Percentiles rank a stretch among this genome's conserved stretches.
phyloP scores from a whole-genome alignment of 2,329 filamentous ascomycete species.

The Trichophyton mentagrophytes region DNA sequence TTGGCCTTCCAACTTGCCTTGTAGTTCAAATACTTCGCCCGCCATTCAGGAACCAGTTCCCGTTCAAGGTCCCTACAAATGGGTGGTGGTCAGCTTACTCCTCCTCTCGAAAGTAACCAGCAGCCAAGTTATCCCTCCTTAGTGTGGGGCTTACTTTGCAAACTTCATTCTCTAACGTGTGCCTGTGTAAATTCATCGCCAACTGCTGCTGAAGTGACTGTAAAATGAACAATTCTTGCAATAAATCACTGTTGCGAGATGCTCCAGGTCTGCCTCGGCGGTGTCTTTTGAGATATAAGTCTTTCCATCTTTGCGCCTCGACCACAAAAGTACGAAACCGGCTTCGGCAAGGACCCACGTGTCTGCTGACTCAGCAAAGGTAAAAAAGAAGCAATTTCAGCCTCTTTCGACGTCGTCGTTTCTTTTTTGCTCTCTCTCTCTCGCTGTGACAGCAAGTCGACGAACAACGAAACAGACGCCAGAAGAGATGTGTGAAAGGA shows the following conservation, averaged over 20 bases:
- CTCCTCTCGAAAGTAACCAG: constrained; percentile 6
- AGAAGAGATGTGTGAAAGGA: neutral
- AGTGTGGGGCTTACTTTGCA: constrained; percentile 39
- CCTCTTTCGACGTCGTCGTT: neutral
- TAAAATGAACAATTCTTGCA: neutral
- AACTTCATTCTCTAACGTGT: constrained; percentile 41
- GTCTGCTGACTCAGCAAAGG: neutral
- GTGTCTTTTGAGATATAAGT: neutral
- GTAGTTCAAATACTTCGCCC: constrained; percentile 87
- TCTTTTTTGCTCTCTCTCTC: neutral
- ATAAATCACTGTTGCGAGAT: neutral
- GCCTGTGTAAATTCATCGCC: neutral
- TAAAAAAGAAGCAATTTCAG: neutral
- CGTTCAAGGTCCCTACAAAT: constrained; percentile 60
- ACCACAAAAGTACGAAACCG: neutral
- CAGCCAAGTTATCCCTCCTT: neutral
- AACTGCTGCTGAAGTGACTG: neutral
- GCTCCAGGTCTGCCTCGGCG: neutral
- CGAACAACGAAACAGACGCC: neutral
- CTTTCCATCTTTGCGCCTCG: neutral
- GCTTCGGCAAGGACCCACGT: neutral
- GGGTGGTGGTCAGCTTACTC: neutral
- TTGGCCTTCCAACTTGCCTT: constrained; percentile 43
- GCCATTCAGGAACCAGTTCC: constrained; percentile 88
- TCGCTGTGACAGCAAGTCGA: neutral